These are phyloP conservation scores for Citrus sp. DNA, from an alignment of 345 rosid genomes.

Conservation along the genomic window DNA sequence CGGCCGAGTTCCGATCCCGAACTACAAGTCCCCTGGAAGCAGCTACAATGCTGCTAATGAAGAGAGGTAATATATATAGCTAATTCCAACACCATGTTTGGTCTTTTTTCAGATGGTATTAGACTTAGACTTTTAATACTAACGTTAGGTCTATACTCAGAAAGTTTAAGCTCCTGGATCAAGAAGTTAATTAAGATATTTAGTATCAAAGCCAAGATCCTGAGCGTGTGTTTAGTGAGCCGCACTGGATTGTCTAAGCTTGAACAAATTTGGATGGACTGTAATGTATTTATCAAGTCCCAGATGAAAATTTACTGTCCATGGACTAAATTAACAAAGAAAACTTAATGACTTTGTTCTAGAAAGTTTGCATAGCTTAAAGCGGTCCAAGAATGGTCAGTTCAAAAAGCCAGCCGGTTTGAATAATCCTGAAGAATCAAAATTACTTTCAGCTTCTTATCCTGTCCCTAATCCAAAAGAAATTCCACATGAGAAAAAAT, in stretches of 20 bases:
- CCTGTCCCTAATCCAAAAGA: background rate
- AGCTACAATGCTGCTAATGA: slow-evolving; percentile 9
- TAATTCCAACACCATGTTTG: background rate
- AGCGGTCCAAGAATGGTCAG: slow-evolving; percentile 3
- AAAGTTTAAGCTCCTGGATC: background rate
- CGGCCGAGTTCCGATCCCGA: slow-evolving; percentile 48
- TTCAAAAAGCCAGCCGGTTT: background rate
- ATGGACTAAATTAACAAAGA: background rate
- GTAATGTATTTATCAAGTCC: too few species aligned
- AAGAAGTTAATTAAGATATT: background rate
- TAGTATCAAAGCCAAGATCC: background rate
- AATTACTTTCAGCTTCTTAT: background rate
- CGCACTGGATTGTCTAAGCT: background rate
- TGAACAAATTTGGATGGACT: background rate
- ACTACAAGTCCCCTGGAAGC: slow-evolving; percentile 30
- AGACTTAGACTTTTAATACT: background rate
- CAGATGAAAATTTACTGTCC: background rate
- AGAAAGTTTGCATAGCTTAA: background rate
- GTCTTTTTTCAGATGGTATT: too few species aligned
- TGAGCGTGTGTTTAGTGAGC: background rate
- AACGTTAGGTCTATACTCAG: background rate
- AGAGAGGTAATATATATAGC: slow-evolving; percentile 16
- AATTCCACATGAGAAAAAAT: background rate
- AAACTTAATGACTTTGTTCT: background rate
- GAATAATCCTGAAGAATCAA: background rate